phyloP scores from a whole-genome alignment of 1,139 yeast genomes.

The Hyphopichia pseudoburtonii region DNA sequence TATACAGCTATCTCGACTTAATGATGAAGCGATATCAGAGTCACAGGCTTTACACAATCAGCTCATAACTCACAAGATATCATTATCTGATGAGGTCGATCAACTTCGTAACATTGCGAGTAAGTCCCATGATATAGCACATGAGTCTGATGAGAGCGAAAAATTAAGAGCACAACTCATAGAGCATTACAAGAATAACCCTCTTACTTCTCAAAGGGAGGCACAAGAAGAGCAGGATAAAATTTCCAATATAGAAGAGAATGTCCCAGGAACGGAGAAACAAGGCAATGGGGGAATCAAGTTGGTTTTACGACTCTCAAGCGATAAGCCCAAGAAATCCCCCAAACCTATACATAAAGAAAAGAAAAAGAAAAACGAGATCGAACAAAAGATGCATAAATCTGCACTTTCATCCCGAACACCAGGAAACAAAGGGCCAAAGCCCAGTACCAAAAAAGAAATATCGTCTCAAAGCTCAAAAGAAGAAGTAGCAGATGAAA shows the following conservation, averaged over 20 bases:
- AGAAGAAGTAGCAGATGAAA: constrained; percentile 2
- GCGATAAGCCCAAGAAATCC: not conserved
- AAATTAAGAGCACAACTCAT: constrained; percentile 31
- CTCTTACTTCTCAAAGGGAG: constrained; percentile 40
- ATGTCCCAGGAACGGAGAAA: constrained; percentile 10
- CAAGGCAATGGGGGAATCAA: constrained; percentile 18
- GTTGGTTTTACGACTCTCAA: constrained; percentile 30
- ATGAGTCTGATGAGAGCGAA: constrained; percentile 16
- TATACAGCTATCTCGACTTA: constrained; percentile 12
- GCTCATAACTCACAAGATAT: constrained; percentile 29
- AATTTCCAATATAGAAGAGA: constrained; percentile 10
- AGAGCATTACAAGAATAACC: constrained; percentile 35
- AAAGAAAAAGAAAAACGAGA: constrained; percentile 4
- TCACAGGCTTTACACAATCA: constrained; percentile 35
- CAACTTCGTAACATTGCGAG: constrained; percentile 25
- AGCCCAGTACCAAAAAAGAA: not conserved
- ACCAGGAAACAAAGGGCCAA: too few species aligned
- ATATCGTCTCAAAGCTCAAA: not conserved
- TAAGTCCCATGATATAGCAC: constrained; percentile 10
- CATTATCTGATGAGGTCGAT: constrained; percentile 29
- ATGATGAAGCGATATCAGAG: constrained; percentile 35
- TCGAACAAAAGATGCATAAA: not conserved
- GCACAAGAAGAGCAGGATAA: constrained; percentile 36
- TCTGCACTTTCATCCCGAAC: too few species aligned
- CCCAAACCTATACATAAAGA: too few species aligned